Percentiles rank a stretch among this genome's conserved stretches.
These are phyloP conservation scores for Yamadazyma philogaea DNA, from an alignment of 805 yeast genomes.

Conservation along the genomic window DNA sequence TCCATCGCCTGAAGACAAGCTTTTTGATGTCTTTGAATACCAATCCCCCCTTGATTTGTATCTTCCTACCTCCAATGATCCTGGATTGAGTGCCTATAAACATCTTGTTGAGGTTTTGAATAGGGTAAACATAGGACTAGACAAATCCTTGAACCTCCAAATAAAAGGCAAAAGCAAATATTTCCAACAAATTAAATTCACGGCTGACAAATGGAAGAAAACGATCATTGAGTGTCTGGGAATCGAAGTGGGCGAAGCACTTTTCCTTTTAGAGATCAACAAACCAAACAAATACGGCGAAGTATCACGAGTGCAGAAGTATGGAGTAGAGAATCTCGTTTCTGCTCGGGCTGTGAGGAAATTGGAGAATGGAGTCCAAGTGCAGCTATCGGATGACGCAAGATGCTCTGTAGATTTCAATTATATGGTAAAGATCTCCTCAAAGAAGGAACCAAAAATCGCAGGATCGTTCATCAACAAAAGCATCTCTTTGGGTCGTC, in stretches of 20 bases:
- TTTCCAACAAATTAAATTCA: constrained; percentile 17
- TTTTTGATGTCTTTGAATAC: constrained; percentile 10
- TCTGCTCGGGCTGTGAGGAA: background rate
- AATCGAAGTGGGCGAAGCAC: background rate
- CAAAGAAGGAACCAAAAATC: background rate
- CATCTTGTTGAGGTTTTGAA: constrained; percentile 20
- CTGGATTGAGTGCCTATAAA: constrained; percentile 4
- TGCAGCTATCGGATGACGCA: background rate
- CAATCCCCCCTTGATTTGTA: constrained; percentile 4
- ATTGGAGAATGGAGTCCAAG: background rate
- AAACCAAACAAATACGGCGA: constrained; percentile 8
- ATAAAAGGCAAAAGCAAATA: constrained; percentile 31
- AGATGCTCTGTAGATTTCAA: background rate
- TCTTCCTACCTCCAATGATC: background rate
- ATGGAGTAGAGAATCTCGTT: constrained; percentile 5
- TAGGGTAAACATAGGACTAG: constrained; percentile 18
- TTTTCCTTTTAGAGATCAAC: constrained; percentile 1
- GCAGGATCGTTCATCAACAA: background rate
- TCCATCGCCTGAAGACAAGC: background rate
- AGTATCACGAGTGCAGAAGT: background rate
- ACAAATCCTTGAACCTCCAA: constrained; percentile 10
- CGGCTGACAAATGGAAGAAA: background rate
- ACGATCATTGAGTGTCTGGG: background rate
- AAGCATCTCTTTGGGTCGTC: background rate
- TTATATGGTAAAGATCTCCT: constrained; percentile 5